Conservation (phyloP, 2,329 filamentous ascomycete species). For the Leptographium procerum region DNA sequence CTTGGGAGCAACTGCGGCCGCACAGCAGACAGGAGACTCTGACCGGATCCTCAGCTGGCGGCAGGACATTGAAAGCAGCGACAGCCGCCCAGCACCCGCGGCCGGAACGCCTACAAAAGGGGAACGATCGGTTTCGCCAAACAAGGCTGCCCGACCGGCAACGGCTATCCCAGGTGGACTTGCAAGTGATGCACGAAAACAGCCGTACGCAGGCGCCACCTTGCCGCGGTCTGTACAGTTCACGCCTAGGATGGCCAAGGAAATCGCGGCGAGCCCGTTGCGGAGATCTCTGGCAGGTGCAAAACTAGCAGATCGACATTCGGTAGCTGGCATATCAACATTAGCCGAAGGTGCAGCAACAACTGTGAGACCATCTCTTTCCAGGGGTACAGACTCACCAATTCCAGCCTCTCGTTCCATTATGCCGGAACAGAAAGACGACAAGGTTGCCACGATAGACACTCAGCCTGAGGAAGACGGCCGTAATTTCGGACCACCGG, state of each 20-base stretch:
- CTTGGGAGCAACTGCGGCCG: constrained; percentile 3
- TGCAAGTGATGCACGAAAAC: constrained; percentile 34
- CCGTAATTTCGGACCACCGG: constrained; percentile 29
- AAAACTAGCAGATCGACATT: background rate
- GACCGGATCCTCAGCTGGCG: constrained; percentile 87
- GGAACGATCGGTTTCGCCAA: constrained; percentile 45
- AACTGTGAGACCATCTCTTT: background rate
- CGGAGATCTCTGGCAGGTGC: constrained; percentile 18
- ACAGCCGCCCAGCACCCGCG: constrained; percentile 25
- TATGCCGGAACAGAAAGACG: background rate
- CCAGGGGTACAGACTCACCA: background rate
- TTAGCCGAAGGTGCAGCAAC: background rate
- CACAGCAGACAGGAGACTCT: constrained; percentile 24
- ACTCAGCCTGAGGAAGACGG: background rate
- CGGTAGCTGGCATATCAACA: background rate
- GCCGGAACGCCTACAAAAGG: constrained; percentile 25
- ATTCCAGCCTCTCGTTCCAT: background rate
- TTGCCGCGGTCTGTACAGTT: constrained; percentile 10
- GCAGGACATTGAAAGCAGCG: constrained; percentile 43
- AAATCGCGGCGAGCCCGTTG: constrained; percentile 24
- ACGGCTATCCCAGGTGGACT: constrained; percentile 25
- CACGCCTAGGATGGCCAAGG: background rate
- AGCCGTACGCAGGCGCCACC: constrained; percentile 24
- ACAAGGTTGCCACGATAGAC: background rate
- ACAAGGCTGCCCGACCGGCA: constrained; percentile 28